Evolutionary conservation across 768 basidiomycete species (phyloP).

Genomic region (Russula sp.): DNA sequence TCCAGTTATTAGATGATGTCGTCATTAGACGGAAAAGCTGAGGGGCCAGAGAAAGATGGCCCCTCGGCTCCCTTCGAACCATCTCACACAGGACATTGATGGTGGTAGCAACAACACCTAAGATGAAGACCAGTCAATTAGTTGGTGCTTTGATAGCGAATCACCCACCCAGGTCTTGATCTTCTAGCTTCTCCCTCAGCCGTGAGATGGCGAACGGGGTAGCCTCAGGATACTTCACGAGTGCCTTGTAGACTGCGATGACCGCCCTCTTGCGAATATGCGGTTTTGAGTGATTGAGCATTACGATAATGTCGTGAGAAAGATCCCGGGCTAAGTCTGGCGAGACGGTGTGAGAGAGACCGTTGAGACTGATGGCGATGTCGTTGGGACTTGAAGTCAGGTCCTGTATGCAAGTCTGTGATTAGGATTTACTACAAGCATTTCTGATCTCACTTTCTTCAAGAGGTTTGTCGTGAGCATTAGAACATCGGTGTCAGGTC

Average conservation of each 20-base stretch:
- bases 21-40: conserved; percentile 90
- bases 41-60: conserved; percentile 84
- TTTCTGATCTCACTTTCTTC: conserved; percentile 65
- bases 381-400: conserved; percentile 71
- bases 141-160: not conserved
- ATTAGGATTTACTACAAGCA: conserved; percentile 10
- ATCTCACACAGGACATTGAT: conserved; percentile 95
- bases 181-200: conserved; percentile 75
- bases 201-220: conserved; percentile 57
- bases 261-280: conserved; percentile 89
- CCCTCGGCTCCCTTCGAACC: conserved; percentile 68
- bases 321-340: conserved; percentile 90
- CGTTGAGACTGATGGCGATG: conserved; percentile 69
- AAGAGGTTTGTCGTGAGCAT: conserved; percentile 95
- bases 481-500: conserved; percentile 91
- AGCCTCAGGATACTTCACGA: conserved; percentile 79
- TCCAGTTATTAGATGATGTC: conserved; percentile 97
- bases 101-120: conserved; percentile 89
- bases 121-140: not conserved
- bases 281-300: conserved; percentile 86
- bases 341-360: conserved; percentile 79
- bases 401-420: conserved; percentile 48
- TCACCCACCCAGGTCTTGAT: conserved; percentile 59
- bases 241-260: conserved; percentile 72
- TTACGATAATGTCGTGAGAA: conserved; percentile 72